Base-by-base conservation (phyloP, 257 asterid species). In the Osmanthus fragrans region DNA sequence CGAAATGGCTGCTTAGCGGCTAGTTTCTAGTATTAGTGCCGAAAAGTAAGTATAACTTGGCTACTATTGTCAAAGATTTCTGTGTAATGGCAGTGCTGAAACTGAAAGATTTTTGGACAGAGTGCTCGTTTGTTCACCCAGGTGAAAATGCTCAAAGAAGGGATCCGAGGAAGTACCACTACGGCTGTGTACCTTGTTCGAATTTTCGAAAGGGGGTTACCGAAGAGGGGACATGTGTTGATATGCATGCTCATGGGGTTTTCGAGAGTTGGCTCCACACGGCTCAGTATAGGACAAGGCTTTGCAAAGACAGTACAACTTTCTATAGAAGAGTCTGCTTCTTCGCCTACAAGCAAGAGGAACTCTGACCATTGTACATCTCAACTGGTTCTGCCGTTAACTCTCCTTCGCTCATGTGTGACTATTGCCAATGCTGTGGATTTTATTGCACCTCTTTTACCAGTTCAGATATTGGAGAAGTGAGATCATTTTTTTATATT, bases 261-360 rank as follows among this genome's bases (percentile, higher is more conserved):
- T 92, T 92, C 4, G 97, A 94, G 85, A 87, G 92, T 84, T 94
- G 97, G 98, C 97, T 94, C 29, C 98, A 94, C 79, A 96, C 97
- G 1, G 94, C 96, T 13, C 96, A 92, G 29, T 94, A 94, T 71
- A 78, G 96, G 80, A 94, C 98, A 1, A 88, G 96, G 6, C 81
- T 94, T 3, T 94, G 98, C 88, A 94, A 94, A 81, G 97, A 92
- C 42, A 96, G 98, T 27, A 80, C 86, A 2, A 77, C 83, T 70
- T 92, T 96, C 79, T 85, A 85, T 34, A 74, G 96, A 74, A 83
- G 94, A 76, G 96, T 94, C 75, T 94, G 98, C 76, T 94, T 94
- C 85, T 94, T 94, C 70, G 97, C 98, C 42, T 96, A 94, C 84
- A 71, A 79, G 1, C 92, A 86, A 21, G 96, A 90, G 36, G 97